These are phyloP conservation scores for Termitomyces sp. DNA, from an alignment of 768 basidiomycete species.

Conservation along the genomic window DNA sequence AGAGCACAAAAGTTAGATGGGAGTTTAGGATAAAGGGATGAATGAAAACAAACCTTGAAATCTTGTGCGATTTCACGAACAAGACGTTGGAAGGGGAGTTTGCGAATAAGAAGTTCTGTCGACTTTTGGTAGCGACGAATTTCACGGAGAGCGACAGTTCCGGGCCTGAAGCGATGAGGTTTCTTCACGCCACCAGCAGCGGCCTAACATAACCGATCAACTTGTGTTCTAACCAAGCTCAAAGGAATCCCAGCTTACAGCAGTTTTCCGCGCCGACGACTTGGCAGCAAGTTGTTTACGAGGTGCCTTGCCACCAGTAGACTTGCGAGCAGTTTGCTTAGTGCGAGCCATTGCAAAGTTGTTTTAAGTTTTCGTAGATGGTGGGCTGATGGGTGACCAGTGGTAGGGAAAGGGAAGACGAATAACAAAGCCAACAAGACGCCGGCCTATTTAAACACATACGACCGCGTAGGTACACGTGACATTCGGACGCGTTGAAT, in stretches of 20 bases:
- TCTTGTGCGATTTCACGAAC: conserved; percentile 90
- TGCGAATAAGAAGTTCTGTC: conserved; percentile 81
- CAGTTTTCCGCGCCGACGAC: conserved; percentile 57
- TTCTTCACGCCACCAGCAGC: conserved; percentile 90
- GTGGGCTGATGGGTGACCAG: neutral
- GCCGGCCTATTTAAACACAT: conserved; percentile 21
- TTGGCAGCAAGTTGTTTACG: conserved; percentile 71
- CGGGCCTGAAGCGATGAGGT: conserved; percentile 79
- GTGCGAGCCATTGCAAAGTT: conserved; percentile 59
- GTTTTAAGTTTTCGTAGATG: conserved; percentile 5
- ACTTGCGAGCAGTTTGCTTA: conserved; percentile 86
- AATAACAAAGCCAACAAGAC: neutral
- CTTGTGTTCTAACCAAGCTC: neutral
- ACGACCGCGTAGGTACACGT: conserved; percentile 30
- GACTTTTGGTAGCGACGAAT: conserved; percentile 87
- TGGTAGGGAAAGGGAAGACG: conserved; percentile 3
- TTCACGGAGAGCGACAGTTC: conserved; percentile 88
- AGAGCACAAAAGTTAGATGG: neutral
- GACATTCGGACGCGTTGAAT: conserved; percentile 19
- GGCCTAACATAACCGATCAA: conserved; percentile 20
- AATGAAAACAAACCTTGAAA: conserved; percentile 68
- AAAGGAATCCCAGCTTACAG: conserved; percentile 25
- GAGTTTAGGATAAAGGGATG: conserved; percentile 1
- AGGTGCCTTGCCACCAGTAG: conserved; percentile 71
- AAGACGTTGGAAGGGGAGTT: conserved; percentile 87